A percentile compares a stretch with the other conserved stretches of the same genome.
phyloP scores from a whole-genome alignment of 2,329 filamentous ascomycete species.

The Penicillium sp. region DNA sequence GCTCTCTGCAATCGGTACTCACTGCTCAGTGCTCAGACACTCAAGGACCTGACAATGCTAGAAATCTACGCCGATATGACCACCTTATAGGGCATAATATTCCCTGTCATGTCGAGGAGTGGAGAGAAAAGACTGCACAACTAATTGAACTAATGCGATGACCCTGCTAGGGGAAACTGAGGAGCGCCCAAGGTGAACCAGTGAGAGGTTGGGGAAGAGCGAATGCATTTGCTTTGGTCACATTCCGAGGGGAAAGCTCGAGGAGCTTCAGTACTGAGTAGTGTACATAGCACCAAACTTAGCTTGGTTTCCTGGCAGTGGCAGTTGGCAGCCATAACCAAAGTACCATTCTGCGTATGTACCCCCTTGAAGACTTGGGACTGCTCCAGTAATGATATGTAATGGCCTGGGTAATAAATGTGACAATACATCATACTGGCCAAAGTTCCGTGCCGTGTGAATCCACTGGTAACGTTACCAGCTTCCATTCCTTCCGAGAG shows the following conservation, averaged over 20 bases:
- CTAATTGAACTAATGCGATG: neutral
- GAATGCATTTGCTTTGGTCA: neutral
- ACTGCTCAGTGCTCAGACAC: neutral
- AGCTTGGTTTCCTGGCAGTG: neutral
- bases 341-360: neutral
- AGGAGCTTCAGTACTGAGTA: neutral
- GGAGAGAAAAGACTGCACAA: neutral
- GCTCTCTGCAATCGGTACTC: neutral
- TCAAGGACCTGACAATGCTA: neutral
- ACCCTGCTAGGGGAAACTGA: neutral
- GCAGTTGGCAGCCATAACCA: neutral
- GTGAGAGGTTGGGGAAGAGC: neutral
- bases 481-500: slow-evolving; percentile 17
- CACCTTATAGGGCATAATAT: neutral
- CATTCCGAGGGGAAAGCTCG: slow-evolving; percentile 1
- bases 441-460: neutral
- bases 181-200: neutral
- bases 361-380: neutral
- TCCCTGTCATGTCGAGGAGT: neutral
- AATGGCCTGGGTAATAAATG: neutral
- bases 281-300: neutral
- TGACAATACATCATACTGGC: slow-evolving; percentile 3
- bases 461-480: slow-evolving; percentile 18
- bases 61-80: neutral
- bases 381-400: neutral